Base-by-base conservation (phyloP, 345 rosid genomes). In the Sisymbrium altissimum region DNA sequence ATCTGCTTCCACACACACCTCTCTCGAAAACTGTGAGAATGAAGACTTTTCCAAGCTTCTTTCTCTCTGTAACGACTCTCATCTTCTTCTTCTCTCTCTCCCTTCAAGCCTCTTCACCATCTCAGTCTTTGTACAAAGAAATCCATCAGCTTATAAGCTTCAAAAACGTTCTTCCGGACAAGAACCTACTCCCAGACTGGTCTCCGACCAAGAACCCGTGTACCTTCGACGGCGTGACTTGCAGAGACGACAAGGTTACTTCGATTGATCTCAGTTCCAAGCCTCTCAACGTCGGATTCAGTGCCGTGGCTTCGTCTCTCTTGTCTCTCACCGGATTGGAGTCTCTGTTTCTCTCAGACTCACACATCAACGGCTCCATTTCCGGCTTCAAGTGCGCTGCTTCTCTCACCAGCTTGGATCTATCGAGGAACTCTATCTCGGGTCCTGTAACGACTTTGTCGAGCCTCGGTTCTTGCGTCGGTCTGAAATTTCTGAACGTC, bases 351-450 rank as follows among this genome's bases (percentile, higher is more conserved):
- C 78, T 91, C 78, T 59, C 79, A 18, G 40, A 79, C 18, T 43
- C 83, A 11, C 74, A 88, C 73, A 70, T 94, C 70, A 81, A 91
- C 40, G 98, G 97, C 64, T 54, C 84, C 67, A 74, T 94, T 62
- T 67, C 85, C 32, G 85, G 84, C 50, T 86, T 88, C 77, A 86
- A 80, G 77, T 94, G 98, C 80, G 82, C 97, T 66, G 70, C 89
- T 4, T 63, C 81, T 49, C 65, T 94, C 69, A 75, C 76, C 68
- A 76, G 49, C 79, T 72, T 94, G 60, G 98, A 94, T 91, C 97
- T 94, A 38, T 86, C 98, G 11, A 74, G 46, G 4, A 94, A 91
- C 84, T 55, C 33, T 21, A 54, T 94, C 9, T 83, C 96, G 0
- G 95, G 99, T 32, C 81, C 91, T 41, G 23, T 87, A 4, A 79